A percentile compares a stretch with the other conserved stretches of the same genome.
Evolutionary conservation across 2,329 filamentous ascomycete species (phyloP).

Genomic region (Epichloe festucae): DNA sequence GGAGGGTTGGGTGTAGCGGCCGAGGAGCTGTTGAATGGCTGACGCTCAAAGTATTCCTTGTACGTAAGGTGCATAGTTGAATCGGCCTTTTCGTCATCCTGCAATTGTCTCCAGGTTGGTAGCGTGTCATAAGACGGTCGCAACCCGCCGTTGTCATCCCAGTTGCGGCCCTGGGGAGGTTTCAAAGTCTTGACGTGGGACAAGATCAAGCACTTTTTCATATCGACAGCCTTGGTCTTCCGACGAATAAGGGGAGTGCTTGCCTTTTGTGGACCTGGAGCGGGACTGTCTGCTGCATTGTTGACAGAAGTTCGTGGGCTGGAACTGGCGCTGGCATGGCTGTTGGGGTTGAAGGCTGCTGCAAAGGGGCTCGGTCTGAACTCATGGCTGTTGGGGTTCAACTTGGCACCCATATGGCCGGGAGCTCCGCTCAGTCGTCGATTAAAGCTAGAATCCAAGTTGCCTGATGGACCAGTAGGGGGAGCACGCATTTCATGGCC

Average conservation of each 20-base stretch:
- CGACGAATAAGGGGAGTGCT: slow-evolving; percentile 48
- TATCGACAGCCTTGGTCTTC: slow-evolving; percentile 58
- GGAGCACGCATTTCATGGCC: slow-evolving; percentile 56
- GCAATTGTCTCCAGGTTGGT: slow-evolving; percentile 68
- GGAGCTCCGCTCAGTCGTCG: slow-evolving; percentile 39
- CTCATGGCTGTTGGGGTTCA: slow-evolving; percentile 58
- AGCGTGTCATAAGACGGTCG: slow-evolving; percentile 72
- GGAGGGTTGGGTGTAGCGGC: slow-evolving; percentile 56
- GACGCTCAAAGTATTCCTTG: slow-evolving; percentile 64
- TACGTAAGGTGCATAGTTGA: slow-evolving; percentile 57
- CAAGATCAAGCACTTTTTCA: slow-evolving; percentile 52
- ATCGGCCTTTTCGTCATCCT: slow-evolving; percentile 57
- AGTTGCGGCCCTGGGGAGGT: slow-evolving; percentile 44
- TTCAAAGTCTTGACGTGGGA: slow-evolving; percentile 40
- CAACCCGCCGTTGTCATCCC: slow-evolving; percentile 68
- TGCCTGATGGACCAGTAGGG: slow-evolving; percentile 62
- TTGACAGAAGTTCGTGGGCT: slow-evolving; percentile 56
- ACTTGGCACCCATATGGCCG: slow-evolving; percentile 38
- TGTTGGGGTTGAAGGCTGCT: slow-evolving; percentile 63
- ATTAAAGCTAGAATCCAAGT: slow-evolving; percentile 37
- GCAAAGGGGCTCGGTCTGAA: slow-evolving; percentile 79
- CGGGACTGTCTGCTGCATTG: slow-evolving; percentile 24
- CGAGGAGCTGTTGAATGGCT: slow-evolving; percentile 41
- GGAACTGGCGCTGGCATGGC: slow-evolving; percentile 51
- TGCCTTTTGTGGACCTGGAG: slow-evolving; percentile 8